Evolutionary conservation across 345 rosid species (phyloP).

Genomic region (Melaleuca quinquenervia): DNA sequence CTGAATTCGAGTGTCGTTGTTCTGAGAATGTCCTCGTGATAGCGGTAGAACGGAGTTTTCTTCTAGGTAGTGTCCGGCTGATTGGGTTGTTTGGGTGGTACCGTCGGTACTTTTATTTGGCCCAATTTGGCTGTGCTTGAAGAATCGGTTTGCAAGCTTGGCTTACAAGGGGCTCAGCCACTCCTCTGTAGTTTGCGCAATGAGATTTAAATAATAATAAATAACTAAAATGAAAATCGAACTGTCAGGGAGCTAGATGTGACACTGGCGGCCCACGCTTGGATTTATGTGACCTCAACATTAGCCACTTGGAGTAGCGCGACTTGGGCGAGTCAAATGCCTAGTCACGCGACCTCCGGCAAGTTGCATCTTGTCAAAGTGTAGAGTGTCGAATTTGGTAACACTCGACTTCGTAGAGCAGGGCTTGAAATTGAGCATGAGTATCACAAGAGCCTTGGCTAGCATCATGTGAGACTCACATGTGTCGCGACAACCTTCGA

Average conservation of each 20-base stretch:
- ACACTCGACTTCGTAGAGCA: not conserved
- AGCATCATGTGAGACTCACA: accelerated
- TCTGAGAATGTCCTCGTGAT: not conserved
- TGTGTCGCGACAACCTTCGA: accelerated
- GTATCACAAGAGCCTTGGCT: not conserved
- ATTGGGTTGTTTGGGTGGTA: not conserved
- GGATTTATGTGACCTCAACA: accelerated
- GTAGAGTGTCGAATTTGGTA: not conserved
- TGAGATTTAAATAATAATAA: not conserved
- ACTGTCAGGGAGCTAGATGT: accelerated
- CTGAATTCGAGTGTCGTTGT: not conserved
- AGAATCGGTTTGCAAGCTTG: not conserved
- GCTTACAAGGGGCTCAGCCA: not conserved
- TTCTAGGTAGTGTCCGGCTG: not conserved
- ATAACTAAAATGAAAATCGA: not conserved
- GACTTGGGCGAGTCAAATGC: accelerated
- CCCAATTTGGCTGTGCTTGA: not conserved
- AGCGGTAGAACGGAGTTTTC: not conserved
- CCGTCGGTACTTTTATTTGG: not conserved
- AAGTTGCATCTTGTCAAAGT: accelerated
- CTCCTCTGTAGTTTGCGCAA: not conserved
- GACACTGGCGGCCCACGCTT: accelerated
- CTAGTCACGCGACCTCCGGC: not conserved
- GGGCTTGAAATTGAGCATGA: not conserved
- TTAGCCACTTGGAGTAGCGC: accelerated